These are phyloP conservation scores for Suillus decipiens DNA, from an alignment of 768 basidiomycete genomes.

Conservation along the genomic window DNA sequence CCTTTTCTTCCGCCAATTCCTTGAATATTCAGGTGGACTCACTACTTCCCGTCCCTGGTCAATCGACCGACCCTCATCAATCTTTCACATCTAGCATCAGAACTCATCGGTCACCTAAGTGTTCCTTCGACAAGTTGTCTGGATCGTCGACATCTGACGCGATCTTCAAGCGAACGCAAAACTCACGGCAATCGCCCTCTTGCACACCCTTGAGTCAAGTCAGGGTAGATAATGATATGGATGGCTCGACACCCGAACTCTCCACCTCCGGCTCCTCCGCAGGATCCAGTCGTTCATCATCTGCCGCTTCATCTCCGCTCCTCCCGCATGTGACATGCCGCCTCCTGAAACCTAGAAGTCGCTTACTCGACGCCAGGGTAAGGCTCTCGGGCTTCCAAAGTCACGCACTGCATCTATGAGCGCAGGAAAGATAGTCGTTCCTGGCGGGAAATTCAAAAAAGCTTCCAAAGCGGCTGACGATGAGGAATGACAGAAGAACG, in stretches of 20 bases:
- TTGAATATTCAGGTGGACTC: conserved; percentile 29
- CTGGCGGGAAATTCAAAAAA: conserved; percentile 56
- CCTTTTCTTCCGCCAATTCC: conserved; percentile 29
- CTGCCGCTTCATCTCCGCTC: conserved; percentile 37
- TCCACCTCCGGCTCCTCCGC: conserved; percentile 38
- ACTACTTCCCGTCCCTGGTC: conserved; percentile 28
- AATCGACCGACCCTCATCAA: conserved; percentile 14
- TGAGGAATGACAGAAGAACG: conserved; percentile 64
- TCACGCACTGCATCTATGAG: conserved; percentile 38
- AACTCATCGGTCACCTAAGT: conserved; percentile 53
- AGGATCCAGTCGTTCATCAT: conserved; percentile 32
- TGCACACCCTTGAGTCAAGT: conserved; percentile 18
- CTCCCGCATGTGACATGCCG: conserved; percentile 21
- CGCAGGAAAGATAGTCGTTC: conserved; percentile 62
- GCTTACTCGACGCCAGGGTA: conserved; percentile 69
- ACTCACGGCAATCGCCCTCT: conserved; percentile 26
- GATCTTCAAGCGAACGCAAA: conserved; percentile 38
- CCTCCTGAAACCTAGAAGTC: conserved; percentile 39
- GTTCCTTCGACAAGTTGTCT: conserved; percentile 59
- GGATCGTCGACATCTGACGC: conserved; percentile 40
- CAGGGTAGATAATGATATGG: conserved; percentile 31
- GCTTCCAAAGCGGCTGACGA: conserved; percentile 33
- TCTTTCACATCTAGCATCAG: conserved; percentile 28
- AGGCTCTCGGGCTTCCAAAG: conserved; percentile 68
- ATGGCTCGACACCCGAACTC: conserved; percentile 42